These are phyloP conservation scores for Phytophthora rubi DNA, from an alignment of 352 stramenopile genomes.

Conservation along the genomic window DNA sequence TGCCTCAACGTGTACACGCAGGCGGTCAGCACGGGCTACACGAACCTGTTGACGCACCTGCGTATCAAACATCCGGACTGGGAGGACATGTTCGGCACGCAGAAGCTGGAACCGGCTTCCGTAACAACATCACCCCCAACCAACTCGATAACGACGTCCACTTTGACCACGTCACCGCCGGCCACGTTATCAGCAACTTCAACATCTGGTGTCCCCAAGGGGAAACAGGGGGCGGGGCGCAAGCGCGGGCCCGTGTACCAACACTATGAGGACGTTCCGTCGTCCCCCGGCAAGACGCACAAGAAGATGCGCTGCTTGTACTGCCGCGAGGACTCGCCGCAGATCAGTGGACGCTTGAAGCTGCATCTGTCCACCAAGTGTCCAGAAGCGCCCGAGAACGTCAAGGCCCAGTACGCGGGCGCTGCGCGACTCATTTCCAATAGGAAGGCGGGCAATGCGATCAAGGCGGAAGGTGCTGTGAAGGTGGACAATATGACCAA, in stretches of 20 bases:
- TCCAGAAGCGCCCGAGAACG: conserved; percentile 18
- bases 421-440: background rate
- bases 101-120: conserved; percentile 8
- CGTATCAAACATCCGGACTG: conserved; percentile 46
- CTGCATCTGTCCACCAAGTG: conserved; percentile 33
- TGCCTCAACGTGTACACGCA: conserved; percentile 45
- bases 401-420: conserved; percentile 26
- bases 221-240: conserved; percentile 20
- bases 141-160: background rate
- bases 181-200: conserved; percentile 17
- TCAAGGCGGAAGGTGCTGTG: background rate
- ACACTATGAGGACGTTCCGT: conserved; percentile 40
- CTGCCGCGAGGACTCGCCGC: conserved; percentile 34
- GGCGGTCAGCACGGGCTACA: conserved; percentile 42
- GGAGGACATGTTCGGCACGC: conserved; percentile 28
- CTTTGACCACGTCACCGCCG: background rate
- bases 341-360: conserved; percentile 44
- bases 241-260: conserved; percentile 47
- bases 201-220: conserved; percentile 15
- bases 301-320: conserved; percentile 45
- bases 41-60: conserved; percentile 48
- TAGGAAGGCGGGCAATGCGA: background rate
- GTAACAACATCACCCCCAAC: background rate
- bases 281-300: conserved; percentile 7
- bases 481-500: background rate